Conservation (phyloP, 805 yeast genomes). For the Zygosaccharomyces bailii region DNA sequence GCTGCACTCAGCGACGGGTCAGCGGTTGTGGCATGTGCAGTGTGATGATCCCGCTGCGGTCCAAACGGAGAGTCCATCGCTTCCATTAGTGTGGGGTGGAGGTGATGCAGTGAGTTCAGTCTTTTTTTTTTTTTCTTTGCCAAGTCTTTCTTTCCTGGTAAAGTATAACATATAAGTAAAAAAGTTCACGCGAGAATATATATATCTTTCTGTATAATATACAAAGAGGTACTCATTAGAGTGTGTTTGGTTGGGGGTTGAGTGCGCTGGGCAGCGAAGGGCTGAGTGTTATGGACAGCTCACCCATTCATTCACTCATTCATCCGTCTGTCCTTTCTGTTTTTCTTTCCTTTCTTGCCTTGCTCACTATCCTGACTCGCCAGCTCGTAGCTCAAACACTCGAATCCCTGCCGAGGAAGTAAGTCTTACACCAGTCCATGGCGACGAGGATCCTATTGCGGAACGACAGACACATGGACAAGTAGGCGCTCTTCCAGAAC, state of each 20-base stretch:
- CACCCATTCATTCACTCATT: background rate
- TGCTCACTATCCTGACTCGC: background rate
- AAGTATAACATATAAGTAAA: too few relatives aligned
- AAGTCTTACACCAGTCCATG: slow-evolving; percentile 85
- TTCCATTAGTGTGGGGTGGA: slow-evolving; percentile 12
- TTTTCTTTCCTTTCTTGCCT: background rate
- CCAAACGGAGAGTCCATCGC: slow-evolving; percentile 16
- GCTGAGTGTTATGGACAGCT: background rate
- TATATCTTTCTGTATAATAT: background rate
- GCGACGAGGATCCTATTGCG: slow-evolving; percentile 84
- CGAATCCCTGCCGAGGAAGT: slow-evolving; percentile 86
- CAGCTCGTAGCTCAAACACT: slow-evolving; percentile 25
- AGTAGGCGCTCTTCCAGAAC: slow-evolving; percentile 93
- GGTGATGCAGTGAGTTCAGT: too few relatives aligned
- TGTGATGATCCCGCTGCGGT: slow-evolving; percentile 4
- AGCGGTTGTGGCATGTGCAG: slow-evolving; percentile 8
- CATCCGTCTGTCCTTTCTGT: background rate
- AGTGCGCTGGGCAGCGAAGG: too few relatives aligned
- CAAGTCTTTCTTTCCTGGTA: too few relatives aligned
- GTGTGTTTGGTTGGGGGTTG: background rate
- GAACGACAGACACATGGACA: slow-evolving; percentile 85
- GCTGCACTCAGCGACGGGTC: slow-evolving; percentile 17
- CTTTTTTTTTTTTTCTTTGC: too few relatives aligned
- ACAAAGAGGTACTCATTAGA: background rate
- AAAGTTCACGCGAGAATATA: background rate